Conservation (phyloP, 164 flowering plant species). For the Aristolochia contorta region DNA sequence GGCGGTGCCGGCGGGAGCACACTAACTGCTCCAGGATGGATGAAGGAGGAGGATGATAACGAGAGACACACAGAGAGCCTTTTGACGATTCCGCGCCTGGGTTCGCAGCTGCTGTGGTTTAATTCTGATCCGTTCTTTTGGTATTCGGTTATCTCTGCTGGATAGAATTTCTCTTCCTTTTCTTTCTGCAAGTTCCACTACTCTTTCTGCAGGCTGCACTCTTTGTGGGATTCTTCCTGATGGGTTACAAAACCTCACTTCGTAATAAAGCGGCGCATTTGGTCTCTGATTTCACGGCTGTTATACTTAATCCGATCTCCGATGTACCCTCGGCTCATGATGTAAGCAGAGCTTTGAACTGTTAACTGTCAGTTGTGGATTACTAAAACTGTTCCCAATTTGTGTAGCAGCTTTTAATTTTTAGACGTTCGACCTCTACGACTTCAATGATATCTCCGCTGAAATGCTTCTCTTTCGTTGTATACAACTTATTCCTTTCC, state of each 20-base stretch:
- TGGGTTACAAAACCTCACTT: slow-evolving; percentile 29
- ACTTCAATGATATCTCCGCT: too few relatives aligned
- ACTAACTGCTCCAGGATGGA: too few relatives aligned
- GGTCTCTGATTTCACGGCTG: slow-evolving; percentile 88
- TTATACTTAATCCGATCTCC: slow-evolving; percentile 79
- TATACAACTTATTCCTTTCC: too few relatives aligned
- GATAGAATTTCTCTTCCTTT: neutral
- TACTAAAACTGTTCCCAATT: neutral
- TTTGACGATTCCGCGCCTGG: too few relatives aligned
- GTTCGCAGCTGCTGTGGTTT: too few relatives aligned
- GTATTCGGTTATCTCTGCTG: too few relatives aligned
- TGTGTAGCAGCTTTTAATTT: neutral
- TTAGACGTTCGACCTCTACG: too few relatives aligned
- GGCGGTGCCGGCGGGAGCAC: too few relatives aligned
- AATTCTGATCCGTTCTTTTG: too few relatives aligned
- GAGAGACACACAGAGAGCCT: too few relatives aligned
- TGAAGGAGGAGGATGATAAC: too few relatives aligned
- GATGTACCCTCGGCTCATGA: slow-evolving; percentile 45
- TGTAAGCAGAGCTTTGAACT: slow-evolving; percentile 13
- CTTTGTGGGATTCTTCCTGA: slow-evolving; percentile 1
- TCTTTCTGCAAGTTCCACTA: neutral
- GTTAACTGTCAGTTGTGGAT: neutral
- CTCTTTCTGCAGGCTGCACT: neutral
- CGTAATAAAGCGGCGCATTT: slow-evolving; percentile 80
- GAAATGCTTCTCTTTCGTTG: too few relatives aligned